phyloP scores from a whole-genome alignment of 805 yeast genomes.

The Geotrichum ghanense region DNA sequence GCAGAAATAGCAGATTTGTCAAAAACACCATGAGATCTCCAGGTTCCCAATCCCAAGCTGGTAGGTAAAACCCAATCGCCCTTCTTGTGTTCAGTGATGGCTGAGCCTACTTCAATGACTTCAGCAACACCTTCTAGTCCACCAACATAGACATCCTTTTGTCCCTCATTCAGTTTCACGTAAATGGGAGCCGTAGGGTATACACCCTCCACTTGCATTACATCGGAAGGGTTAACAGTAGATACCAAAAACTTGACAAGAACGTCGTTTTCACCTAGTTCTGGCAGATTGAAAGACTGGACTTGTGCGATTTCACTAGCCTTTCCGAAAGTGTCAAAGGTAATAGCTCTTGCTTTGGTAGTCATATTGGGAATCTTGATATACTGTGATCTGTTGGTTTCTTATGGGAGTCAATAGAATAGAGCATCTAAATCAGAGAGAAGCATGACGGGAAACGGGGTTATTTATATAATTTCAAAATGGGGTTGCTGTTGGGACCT shows the following conservation, averaged over 20 bases:
- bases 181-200: conserved; percentile 70
- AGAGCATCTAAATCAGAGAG: too few species aligned
- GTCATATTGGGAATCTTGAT: too few species aligned
- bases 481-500: too few species aligned
- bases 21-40: conserved; percentile 72
- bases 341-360: not conserved
- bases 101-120: conserved; percentile 58
- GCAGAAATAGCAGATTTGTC: conserved; percentile 33
- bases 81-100: conserved; percentile 27
- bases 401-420: too few species aligned
- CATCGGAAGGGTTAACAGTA: conserved; percentile 85
- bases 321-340: not conserved
- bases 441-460: too few species aligned
- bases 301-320: not conserved
- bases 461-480: too few species aligned
- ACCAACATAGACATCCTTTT: conserved; percentile 66
- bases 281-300: conserved; percentile 27
- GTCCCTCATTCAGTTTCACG: conserved; percentile 33
- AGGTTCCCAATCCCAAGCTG: conserved; percentile 75
- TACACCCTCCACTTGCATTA: conserved; percentile 75
- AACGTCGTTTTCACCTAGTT: conserved; percentile 29
- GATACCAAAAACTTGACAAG: conserved; percentile 63
- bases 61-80: conserved; percentile 90
- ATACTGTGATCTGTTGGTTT: too few species aligned
- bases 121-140: conserved; percentile 93